Evolutionary conservation across 371 early-diverging fungal species (phyloP).

Genomic region (Blakeslea trispora): DNA sequence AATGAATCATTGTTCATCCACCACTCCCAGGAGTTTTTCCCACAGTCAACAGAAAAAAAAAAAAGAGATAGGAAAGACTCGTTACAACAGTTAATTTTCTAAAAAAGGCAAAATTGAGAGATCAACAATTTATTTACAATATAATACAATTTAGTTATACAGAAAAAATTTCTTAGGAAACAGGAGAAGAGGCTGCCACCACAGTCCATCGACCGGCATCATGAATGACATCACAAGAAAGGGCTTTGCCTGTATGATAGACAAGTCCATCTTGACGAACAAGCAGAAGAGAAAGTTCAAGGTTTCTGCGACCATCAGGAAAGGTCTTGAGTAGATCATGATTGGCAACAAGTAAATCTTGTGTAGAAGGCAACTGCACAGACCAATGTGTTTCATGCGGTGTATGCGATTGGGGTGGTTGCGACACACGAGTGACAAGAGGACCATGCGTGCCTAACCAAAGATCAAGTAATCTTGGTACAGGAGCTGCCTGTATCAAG

Average conservation of each 20-base stretch:
- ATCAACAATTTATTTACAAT: conserved; percentile 5
- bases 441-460: conserved; percentile 46
- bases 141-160: conserved; percentile 6
- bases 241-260: conserved; percentile 41
- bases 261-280: conserved; percentile 42
- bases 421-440: conserved; percentile 20
- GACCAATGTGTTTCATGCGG: conserved; percentile 35
- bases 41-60: conserved; percentile 10
- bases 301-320: conserved; percentile 16
- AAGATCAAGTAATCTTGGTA: conserved; percentile 32
- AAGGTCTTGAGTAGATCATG: conserved; percentile 14
- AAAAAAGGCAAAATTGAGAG: conserved; percentile 9
- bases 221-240: conserved; percentile 25
- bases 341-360: conserved; percentile 24
- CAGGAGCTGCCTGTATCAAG: conserved; percentile 31
- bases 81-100: conserved; percentile 5
- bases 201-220: conserved; percentile 26
- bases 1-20: conserved; percentile 19
- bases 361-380: conserved; percentile 31
- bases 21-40: conserved; percentile 22
- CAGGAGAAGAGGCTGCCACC: conserved; percentile 15
- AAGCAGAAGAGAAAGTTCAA: conserved; percentile 35
- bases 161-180: neutral
- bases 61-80: too few species aligned
- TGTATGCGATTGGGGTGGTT: conserved; percentile 29